Conservation (phyloP, 805 yeast species). For the Wickerhamiella sergipiensis region DNA sequence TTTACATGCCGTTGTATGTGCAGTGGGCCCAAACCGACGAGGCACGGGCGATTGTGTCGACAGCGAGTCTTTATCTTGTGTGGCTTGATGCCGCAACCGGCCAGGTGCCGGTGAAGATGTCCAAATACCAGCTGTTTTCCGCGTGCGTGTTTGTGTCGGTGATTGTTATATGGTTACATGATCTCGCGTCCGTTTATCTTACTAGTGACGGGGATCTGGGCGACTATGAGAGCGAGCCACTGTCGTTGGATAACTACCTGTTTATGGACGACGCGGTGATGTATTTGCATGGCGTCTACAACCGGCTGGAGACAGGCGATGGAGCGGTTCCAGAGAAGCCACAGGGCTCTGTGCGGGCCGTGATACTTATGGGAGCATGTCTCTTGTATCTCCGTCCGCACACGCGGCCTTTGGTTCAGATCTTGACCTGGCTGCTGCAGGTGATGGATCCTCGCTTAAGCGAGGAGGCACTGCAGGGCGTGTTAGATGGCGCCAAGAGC, state of each 20-base stretch:
- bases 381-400: constrained; percentile 12
- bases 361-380: constrained; percentile 16
- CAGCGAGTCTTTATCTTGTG: constrained; percentile 17
- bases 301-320: neutral
- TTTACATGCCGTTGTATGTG: constrained; percentile 19
- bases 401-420: constrained; percentile 11
- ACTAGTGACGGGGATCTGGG: neutral
- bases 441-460: constrained; percentile 12
- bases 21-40: constrained; percentile 21
- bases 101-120: constrained; percentile 11
- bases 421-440: constrained; percentile 13
- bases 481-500: constrained; percentile 4
- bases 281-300: constrained; percentile 13
- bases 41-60: constrained; percentile 18
- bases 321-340: constrained; percentile 3
- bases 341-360: constrained; percentile 6
- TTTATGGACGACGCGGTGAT: constrained; percentile 18
- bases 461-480: constrained; percentile 5
- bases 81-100: constrained; percentile 18
- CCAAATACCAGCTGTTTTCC: constrained; percentile 17
- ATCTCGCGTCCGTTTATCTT: constrained; percentile 5
- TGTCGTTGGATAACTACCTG: constrained; percentile 11
- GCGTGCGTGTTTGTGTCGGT: constrained; percentile 20
- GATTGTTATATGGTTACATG: constrained; percentile 21
- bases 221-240: constrained; percentile 1